Base-by-base conservation (phyloP, 352 stramenopile species). In the Globisporangium sylvaticum region DNA sequence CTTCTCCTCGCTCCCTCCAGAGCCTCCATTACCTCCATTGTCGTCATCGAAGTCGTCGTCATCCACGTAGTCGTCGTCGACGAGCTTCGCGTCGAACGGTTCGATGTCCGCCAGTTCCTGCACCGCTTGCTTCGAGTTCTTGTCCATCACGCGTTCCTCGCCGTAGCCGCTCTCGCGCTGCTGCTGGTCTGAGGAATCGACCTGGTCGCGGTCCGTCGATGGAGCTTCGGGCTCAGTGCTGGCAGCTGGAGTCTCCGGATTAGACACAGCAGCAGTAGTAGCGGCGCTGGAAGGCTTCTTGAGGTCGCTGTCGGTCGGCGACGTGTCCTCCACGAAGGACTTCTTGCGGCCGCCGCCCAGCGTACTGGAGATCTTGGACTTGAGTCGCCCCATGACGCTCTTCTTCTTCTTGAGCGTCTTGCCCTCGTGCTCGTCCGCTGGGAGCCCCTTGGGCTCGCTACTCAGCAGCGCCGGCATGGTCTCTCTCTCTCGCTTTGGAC, bases 361-460 rank as follows among this genome's bases (percentile, higher is more conserved):
- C 32, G 82, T 90, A 18, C 55, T 77, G 2, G 71, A 72, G 42
- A 92, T 71, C 27, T 80, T 89, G 53, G 79, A 91, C 69, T 89
- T 91, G 74, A 92, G 79, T n/a, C 73, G 69, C 14, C 80, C 79
- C 69, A 92, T 81, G 27, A 91, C 64, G 24, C 82, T 74, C 64
- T 88, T 87, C 68, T 85, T 85, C 67, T 78, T 83, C 72, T 84
- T 84, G 22, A 65, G 69, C 44, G 52, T 50, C 64, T 58, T 73
- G 46, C 44, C 52, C n/a, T 67, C 65, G 50, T 66, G 62, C 20
- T 69, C 66, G n/a, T 77, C 70, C 5, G 53, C 58, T 20, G 37
- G 39, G 10, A 55, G n/a, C 5, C 44, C 48, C 15, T 65, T 65
- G n/a, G 37, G 22, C 20, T 68, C 54, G 7, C 52, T 59, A 57